Conservation (phyloP, 169 alveolate species). For the Eimeria tenella region DNA sequence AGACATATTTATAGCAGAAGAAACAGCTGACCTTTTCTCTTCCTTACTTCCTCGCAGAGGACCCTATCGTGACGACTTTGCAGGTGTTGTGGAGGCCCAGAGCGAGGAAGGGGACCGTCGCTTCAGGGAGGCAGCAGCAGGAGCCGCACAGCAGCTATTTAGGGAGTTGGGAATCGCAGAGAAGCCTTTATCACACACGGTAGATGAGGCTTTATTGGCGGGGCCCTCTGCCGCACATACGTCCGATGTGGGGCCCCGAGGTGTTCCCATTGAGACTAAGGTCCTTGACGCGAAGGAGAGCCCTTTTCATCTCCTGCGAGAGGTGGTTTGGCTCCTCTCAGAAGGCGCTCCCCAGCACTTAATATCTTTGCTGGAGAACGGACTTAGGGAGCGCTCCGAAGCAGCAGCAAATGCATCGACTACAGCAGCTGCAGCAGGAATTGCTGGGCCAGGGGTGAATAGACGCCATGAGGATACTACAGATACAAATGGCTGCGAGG, state of each 20-base stretch:
- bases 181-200: not conserved
- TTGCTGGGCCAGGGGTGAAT: not conserved
- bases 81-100: not conserved
- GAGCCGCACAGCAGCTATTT: conserved; percentile 15
- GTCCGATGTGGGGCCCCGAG: not conserved
- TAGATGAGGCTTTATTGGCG: not conserved
- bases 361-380: not conserved
- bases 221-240: not conserved
- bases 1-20: conserved; percentile 40
- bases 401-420: conserved; percentile 8
- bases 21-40: conserved; percentile 1
- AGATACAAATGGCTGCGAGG: not conserved
- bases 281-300: not conserved
- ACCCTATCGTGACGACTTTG: not conserved
- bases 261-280: not conserved
- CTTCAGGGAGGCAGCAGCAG: not conserved
- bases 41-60: not conserved
- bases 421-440: conserved; percentile 19
- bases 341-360: conserved; percentile 56
- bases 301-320: conserved; percentile 12
- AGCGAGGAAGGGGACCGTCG: not conserved
- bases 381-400: not conserved
- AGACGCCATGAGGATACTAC: not conserved
- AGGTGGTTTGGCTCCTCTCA: conserved; percentile 53
- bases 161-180: conserved; percentile 22